Percentiles rank a stretch among this genome's conserved stretches.
Evolutionary conservation across 345 rosid genomes (phyloP).

Genomic region (Luvunga scandens): DNA sequence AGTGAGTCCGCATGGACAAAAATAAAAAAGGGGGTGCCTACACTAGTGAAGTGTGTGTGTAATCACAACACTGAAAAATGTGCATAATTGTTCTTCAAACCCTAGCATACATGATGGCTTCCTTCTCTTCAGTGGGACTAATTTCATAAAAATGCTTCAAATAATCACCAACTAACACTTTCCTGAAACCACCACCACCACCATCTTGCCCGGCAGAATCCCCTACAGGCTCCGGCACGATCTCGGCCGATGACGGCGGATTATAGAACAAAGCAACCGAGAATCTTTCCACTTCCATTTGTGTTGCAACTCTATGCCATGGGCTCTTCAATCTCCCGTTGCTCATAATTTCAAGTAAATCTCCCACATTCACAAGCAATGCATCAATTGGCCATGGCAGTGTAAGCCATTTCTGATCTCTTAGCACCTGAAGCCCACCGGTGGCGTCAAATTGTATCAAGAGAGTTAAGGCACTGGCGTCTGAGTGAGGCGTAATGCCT

Average conservation of each 20-base stretch:
- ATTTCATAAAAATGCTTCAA: constrained; percentile 17
- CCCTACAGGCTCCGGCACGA: not conserved
- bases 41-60: too few species aligned
- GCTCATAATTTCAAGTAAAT: too few species aligned
- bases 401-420: constrained; percentile 1
- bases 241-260: constrained; percentile 3
- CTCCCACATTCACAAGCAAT: too few species aligned
- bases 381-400: too few species aligned
- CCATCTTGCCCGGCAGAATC: not conserved
- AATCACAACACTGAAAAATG: too few species aligned
- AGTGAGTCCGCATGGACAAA: too few species aligned
- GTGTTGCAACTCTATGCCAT: constrained; percentile 27
- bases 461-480: constrained; percentile 30
- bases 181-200: constrained; percentile 3
- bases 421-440: constrained; percentile 5
- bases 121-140: constrained; percentile 20
- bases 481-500: constrained; percentile 39
- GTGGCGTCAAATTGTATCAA: constrained; percentile 15
- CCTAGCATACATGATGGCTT: constrained; percentile 21
- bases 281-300: constrained; percentile 12
- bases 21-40: too few species aligned
- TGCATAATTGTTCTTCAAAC: not conserved
- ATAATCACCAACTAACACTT: constrained; percentile 23
- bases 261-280: constrained; percentile 29
- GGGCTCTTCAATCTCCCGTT: constrained; percentile 25